Evolutionary conservation across 2,329 filamentous ascomycete genomes (phyloP), one percentile per base, ranked within the genome.

Genomic region (Aspergillus nomiae): DNA sequence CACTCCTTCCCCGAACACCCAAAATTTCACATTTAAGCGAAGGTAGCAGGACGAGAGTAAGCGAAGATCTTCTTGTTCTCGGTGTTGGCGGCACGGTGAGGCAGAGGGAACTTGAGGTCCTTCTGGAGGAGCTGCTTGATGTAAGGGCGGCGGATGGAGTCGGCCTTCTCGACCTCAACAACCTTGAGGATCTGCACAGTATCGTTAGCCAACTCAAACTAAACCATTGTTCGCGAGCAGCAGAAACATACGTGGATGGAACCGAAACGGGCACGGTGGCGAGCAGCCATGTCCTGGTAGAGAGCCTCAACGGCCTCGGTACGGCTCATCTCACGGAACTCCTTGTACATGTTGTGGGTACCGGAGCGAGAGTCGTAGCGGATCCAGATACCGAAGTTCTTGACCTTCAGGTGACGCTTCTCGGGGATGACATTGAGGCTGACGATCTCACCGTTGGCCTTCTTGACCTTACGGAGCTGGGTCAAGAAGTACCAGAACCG

Each of bases 301-400:
- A 99, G 89, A 74, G 94, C 85, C 85, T 98, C 92, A 78, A 98
- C 94, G 73, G 95, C 95, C 74, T 95, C 94, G 79, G 90, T 92
- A 84, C 95, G 89, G 81, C 92, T 94, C 89, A 98, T 92, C 89
- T 98, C 95, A 82, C 95, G 92, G 91, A 97, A 98, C 90, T 99
- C 95, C 90, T 98, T 98, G 92, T 99, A 99, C 95, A 99, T 99
- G 91, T 99, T 99, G 93, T 99, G 95, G 78, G 95, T 99, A 78
- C 95, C 95, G 77, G 95, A 98, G 84, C 95, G 94, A 69, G 96
- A 99, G 87, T 99, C 94, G 87, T 99, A 99, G 82, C 96, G 94
- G 86, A 99, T 90, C 96, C 96, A 99, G 89, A 99, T 90, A 83
- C 95, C 95, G 83, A 99, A 98, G 92, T 97, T 99, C 93, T 99